Evolutionary conservation across 2,329 filamentous ascomycete species (phyloP).

Genomic region (Penicillium janthinellum): DNA sequence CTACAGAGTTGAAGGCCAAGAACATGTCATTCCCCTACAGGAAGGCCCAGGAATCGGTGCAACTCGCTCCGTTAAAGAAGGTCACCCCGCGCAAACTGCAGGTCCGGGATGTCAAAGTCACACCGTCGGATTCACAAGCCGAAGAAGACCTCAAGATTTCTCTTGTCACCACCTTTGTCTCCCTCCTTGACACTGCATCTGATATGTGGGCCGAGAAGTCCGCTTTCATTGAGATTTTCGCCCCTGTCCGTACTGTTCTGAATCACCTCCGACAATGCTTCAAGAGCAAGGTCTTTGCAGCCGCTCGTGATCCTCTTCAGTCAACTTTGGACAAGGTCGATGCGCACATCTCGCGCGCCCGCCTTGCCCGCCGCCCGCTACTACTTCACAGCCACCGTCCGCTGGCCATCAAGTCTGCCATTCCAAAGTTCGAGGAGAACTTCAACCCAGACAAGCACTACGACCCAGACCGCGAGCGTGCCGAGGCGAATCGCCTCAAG

Average conservation of each 20-base stretch:
- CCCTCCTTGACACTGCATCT: conserved; percentile 67
- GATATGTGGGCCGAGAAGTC: conserved; percentile 73
- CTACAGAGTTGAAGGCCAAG: conserved; percentile 50
- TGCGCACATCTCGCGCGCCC: conserved; percentile 59
- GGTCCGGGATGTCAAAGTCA: conserved; percentile 58
- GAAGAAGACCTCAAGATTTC: conserved; percentile 57
- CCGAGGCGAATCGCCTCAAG: conserved; percentile 79
- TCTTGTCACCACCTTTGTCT: conserved; percentile 63
- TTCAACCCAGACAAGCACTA: conserved; percentile 97
- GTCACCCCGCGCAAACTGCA: conserved; percentile 54
- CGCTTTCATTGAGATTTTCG: conserved; percentile 78
- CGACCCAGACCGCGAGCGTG: conserved; percentile 88
- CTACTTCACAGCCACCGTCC: conserved; percentile 87
- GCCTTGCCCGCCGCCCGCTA: conserved; percentile 72
- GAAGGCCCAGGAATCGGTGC: conserved; percentile 54
- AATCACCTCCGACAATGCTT: conserved; percentile 62
- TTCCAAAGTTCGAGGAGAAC: conserved; percentile 94
- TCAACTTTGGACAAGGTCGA: conserved; percentile 38
- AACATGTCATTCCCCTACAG: conserved; percentile 65
- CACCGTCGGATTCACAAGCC: conserved; percentile 22
- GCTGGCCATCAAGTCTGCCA: conserved; percentile 79
- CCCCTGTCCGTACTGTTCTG: conserved; percentile 61
- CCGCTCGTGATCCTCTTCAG: conserved; percentile 33
- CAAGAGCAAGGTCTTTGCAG: conserved; percentile 53
- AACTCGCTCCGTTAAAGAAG: conserved; percentile 47